Evolutionary conservation across 495 filamentous ascomycete genomes (phyloP).

Genomic region (Stereocaulon alpinum): DNA sequence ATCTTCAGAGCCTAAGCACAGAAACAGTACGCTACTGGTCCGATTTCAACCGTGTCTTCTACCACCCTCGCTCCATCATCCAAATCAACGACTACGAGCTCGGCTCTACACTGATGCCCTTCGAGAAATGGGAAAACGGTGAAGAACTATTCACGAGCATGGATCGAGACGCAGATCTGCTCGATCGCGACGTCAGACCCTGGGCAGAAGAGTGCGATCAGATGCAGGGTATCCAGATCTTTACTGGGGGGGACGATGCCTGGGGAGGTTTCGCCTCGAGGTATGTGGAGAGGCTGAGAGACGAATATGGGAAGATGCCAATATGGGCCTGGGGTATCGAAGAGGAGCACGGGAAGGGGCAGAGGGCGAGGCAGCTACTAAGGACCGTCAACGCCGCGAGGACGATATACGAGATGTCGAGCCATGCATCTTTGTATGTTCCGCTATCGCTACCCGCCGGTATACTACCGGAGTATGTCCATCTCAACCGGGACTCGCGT

Average conservation of each 20-base stretch:
- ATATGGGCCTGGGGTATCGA: slow-evolving; percentile 83
- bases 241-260: slow-evolving; percentile 72
- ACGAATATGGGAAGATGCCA: slow-evolving; percentile 80
- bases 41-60: slow-evolving; percentile 84
- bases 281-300: slow-evolving; percentile 72
- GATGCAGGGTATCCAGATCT: slow-evolving; percentile 76
- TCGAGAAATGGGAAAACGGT: slow-evolving; percentile 70
- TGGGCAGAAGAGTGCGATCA: slow-evolving; percentile 92
- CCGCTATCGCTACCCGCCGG: slow-evolving; percentile 57
- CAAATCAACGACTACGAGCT: slow-evolving; percentile 85
- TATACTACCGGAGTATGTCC: slow-evolving; percentile 47
- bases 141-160: slow-evolving; percentile 73
- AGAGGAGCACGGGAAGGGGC: slow-evolving; percentile 40
- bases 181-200: slow-evolving; percentile 77
- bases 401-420: slow-evolving; percentile 53
- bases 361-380: slow-evolving; percentile 44
- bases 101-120: slow-evolving; percentile 63
- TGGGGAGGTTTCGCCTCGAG: slow-evolving; percentile 81
- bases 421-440: slow-evolving; percentile 65
- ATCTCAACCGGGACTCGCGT: slow-evolving; percentile 51
- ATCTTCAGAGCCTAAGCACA: slow-evolving; percentile 52
- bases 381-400: slow-evolving; percentile 59
- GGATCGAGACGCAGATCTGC: slow-evolving; percentile 74
- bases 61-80: slow-evolving; percentile 79
- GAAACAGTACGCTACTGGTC: slow-evolving; percentile 85